These are phyloP conservation scores for Beauveria medogensis DNA, from an alignment of 2,329 filamentous ascomycete genomes.

Conservation along the genomic window DNA sequence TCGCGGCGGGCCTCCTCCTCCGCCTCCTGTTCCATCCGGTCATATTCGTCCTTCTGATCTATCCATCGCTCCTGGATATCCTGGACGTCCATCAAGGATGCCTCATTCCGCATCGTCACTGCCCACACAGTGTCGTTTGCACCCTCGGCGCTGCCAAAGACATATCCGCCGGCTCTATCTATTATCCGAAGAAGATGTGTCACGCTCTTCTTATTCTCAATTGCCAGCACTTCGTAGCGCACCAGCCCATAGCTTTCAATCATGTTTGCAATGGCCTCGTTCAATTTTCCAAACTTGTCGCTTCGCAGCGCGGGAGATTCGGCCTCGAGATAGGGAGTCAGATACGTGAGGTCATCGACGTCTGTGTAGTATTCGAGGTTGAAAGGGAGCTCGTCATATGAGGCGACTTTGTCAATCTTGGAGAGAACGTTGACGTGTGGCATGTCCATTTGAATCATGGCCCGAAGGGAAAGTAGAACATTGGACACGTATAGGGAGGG, in stretches of 20 bases:
- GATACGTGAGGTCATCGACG: constrained; percentile 82
- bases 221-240: constrained; percentile 83
- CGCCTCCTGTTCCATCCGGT: constrained; percentile 67
- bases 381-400: constrained; percentile 82
- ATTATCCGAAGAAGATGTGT: constrained; percentile 83
- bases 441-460: constrained; percentile 97
- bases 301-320: constrained; percentile 65
- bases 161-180: constrained; percentile 86
- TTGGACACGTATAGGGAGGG: constrained; percentile 94
- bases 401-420: constrained; percentile 89
- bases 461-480: constrained; percentile 82
- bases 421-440: constrained; percentile 93
- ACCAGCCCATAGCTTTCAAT: constrained; percentile 88
- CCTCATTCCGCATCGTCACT: constrained; percentile 76
- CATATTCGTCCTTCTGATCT: constrained; percentile 80
- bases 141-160: constrained; percentile 82
- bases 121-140: constrained; percentile 98
- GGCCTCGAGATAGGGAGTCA: constrained; percentile 70
- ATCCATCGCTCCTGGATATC: constrained; percentile 97
- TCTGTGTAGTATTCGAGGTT: constrained; percentile 97
- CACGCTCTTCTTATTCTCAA: constrained; percentile 97
- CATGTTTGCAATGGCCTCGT: constrained; percentile 76
- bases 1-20: constrained; percentile 60
- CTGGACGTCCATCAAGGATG: constrained; percentile 67
- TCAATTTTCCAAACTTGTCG: constrained; percentile 74